phyloP scores from a whole-genome alignment of 495 filamentous ascomycete genomes.

The Tetracladium marchalianum region DNA sequence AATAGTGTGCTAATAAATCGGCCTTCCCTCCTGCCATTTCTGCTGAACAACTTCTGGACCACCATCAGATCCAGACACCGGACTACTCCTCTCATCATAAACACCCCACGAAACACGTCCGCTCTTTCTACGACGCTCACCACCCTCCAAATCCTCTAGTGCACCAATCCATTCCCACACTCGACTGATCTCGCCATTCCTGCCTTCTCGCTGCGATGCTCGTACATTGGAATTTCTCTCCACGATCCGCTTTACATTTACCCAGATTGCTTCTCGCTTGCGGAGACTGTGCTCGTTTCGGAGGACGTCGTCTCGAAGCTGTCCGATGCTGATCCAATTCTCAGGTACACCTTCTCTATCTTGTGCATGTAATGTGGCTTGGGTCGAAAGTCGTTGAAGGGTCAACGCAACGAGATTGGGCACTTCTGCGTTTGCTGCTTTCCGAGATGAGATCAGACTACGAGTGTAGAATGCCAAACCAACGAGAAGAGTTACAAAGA shows the following conservation, averaged over 20 bases:
- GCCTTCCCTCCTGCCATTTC: constrained; percentile 44
- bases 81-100: constrained; percentile 23
- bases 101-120: constrained; percentile 36
- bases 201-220: constrained; percentile 69
- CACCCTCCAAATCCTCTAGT: constrained; percentile 28
- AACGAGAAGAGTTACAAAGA: constrained; percentile 48
- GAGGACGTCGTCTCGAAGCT: constrained; percentile 85
- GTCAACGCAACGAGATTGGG: constrained; percentile 74
- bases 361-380: constrained; percentile 67
- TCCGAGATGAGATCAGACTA: constrained; percentile 40
- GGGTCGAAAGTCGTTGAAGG: constrained; percentile 68
- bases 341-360: constrained; percentile 51
- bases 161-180: constrained; percentile 96
- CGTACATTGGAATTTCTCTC: constrained; percentile 91
- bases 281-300: constrained; percentile 66
- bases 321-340: constrained; percentile 72
- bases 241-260: constrained; percentile 68
- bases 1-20: constrained; percentile 45
- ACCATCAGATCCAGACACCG: constrained; percentile 19
- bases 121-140: constrained; percentile 36
- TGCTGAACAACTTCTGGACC: constrained; percentile 19
- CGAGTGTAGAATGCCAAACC: constrained; percentile 45
- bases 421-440: constrained; percentile 56
- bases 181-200: constrained; percentile 75
- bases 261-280: constrained; percentile 71